phyloP scores from a whole-genome alignment of 305 asterid genomes.

The Rubia tinctorum region DNA sequence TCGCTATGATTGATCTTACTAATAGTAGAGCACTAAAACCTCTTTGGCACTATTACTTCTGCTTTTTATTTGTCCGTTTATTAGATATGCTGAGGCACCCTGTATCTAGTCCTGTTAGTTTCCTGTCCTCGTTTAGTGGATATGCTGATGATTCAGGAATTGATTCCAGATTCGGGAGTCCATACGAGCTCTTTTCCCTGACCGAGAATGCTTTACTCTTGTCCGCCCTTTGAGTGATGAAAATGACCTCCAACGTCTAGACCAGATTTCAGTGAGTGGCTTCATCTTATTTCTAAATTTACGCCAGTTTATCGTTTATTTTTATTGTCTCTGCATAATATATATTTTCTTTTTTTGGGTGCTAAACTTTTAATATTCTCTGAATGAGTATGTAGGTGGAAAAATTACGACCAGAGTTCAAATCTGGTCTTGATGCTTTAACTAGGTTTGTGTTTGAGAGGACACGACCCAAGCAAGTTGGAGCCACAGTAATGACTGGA shows the following conservation, averaged over 20 bases:
- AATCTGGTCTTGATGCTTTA: conserved; percentile 84
- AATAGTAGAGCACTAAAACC: neutral
- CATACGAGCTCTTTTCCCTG: conserved; percentile 97
- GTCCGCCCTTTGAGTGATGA: conserved; percentile 88
- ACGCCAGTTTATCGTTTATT: neutral
- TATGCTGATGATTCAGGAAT: conserved; percentile 1
- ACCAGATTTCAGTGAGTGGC: conserved; percentile 68
- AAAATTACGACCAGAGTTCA: conserved; percentile 82
- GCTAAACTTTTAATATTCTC: neutral
- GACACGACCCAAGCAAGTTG: conserved; percentile 93
- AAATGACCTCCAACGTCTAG: conserved; percentile 82
- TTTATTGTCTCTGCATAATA: neutral
- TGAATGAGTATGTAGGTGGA: conserved; percentile 50
- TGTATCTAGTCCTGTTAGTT: neutral
- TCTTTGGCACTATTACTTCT: neutral
- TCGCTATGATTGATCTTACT: neutral
- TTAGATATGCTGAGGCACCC: neutral
- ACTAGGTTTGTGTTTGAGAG: conserved; percentile 89
- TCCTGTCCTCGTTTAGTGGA: neutral
- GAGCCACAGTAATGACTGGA: conserved; percentile 91
- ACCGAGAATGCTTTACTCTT: conserved; percentile 93
- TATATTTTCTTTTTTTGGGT: neutral
- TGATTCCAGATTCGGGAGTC: conserved; percentile 83
- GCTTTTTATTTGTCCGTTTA: neutral
- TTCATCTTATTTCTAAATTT: neutral